These are phyloP conservation scores for Colletotrichum destructivum DNA, from an alignment of 2,329 filamentous ascomycete species.

Conservation along the genomic window DNA sequence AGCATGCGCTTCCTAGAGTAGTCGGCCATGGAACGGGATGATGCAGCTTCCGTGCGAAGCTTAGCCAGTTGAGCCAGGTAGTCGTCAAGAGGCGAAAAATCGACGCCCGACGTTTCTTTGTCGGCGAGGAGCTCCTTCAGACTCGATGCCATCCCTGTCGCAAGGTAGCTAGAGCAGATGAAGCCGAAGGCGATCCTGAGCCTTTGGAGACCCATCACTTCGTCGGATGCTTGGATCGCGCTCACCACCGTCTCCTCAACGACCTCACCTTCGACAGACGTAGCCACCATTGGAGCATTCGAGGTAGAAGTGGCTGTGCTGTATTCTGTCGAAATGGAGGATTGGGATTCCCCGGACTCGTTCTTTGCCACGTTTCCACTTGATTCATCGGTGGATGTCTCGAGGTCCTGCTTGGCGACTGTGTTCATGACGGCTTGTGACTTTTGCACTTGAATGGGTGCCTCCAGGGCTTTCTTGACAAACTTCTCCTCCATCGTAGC, in stretches of 20 bases:
- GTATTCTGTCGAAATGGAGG: constrained; percentile 55
- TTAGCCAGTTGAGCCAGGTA: constrained; percentile 78
- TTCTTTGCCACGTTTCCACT: constrained; percentile 48
- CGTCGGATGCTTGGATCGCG: constrained; percentile 62
- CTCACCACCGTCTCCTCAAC: constrained; percentile 54
- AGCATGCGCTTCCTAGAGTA: constrained; percentile 78
- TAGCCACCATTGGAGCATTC: constrained; percentile 62
- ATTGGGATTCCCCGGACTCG: constrained; percentile 59
- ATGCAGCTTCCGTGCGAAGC: constrained; percentile 79
- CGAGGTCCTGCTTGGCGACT: constrained; percentile 2
- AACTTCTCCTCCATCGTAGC: constrained; percentile 89
- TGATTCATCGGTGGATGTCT: constrained; percentile 45
- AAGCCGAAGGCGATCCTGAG: constrained; percentile 76
- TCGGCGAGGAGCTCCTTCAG: constrained; percentile 60
- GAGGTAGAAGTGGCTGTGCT: constrained; percentile 55
- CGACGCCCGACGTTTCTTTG: constrained; percentile 56
- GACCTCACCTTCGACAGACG: constrained; percentile 56
- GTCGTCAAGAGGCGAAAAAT: constrained; percentile 80
- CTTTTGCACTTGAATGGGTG: constrained; percentile 80
- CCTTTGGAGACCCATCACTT: constrained; percentile 73
- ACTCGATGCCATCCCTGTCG: constrained; percentile 57
- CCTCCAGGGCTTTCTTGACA: constrained; percentile 81
- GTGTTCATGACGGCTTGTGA: constrained; percentile 61
- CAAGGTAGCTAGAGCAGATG: constrained; percentile 74
- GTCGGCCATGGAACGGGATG: constrained; percentile 77